These are phyloP conservation scores for Podospora pseudoanserina DNA, from an alignment of 495 filamentous ascomycete genomes.

Conservation along the genomic window DNA sequence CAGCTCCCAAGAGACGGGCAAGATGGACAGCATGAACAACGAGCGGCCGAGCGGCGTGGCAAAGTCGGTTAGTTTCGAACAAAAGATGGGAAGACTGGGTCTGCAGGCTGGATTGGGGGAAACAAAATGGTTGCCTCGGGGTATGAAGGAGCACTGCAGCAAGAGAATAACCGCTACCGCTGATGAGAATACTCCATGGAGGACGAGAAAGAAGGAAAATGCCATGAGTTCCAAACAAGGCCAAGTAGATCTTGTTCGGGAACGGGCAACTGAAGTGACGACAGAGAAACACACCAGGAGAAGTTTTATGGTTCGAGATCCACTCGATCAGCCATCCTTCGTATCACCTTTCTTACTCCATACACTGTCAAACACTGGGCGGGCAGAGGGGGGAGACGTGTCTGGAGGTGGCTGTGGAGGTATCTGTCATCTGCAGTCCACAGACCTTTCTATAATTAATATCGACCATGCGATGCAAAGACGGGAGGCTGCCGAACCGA, in stretches of 20 bases:
- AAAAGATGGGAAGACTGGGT: background rate
- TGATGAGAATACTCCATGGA: background rate
- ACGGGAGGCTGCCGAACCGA: constrained; percentile 4
- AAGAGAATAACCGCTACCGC: background rate
- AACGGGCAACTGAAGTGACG: constrained; percentile 5
- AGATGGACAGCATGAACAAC: constrained; percentile 23
- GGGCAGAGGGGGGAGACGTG: constrained; percentile 13
- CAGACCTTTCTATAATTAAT: constrained; percentile 1
- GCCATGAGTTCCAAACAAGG: constrained; percentile 17
- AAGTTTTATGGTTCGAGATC: constrained; percentile 27
- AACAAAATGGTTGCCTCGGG: background rate
- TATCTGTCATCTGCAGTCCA: background rate
- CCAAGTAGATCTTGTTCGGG: constrained; percentile 10
- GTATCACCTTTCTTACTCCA: constrained; percentile 28
- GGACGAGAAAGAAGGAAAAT: constrained; percentile 10
- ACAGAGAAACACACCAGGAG: constrained; percentile 20
- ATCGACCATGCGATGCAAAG: background rate
- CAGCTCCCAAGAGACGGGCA: constrained; percentile 13
- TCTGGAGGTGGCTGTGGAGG: constrained; percentile 2
- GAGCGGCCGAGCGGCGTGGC: constrained; percentile 25
- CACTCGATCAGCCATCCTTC: constrained; percentile 21
- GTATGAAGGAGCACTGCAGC: constrained; percentile 12
- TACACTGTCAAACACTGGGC: constrained; percentile 27
- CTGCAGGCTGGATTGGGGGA: background rate
- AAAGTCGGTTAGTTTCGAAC: constrained; percentile 17